Evolutionary conservation across 768 basidiomycete species (phyloP).

Genomic region (Lactifluus hygrophoroides): DNA sequence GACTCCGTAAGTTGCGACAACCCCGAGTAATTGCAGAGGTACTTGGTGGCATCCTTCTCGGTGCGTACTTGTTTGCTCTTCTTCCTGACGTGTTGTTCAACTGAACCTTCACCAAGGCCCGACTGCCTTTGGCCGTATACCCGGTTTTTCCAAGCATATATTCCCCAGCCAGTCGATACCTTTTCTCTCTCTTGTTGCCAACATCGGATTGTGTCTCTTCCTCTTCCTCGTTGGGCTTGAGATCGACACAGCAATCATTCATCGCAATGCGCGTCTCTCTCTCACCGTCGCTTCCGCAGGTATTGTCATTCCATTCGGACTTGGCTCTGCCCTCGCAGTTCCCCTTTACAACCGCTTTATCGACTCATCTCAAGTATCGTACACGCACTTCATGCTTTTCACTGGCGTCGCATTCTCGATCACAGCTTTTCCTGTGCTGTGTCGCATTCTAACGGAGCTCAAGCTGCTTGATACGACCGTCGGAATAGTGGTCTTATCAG

Average conservation of each 20-base stretch:
- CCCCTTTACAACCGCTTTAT: conserved; percentile 74
- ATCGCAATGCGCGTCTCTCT: conserved; percentile 63
- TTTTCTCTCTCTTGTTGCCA: conserved; percentile 79
- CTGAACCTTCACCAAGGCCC: conserved; percentile 26
- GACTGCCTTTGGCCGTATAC: conserved; percentile 71
- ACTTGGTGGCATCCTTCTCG: conserved; percentile 83
- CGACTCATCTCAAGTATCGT: conserved; percentile 46
- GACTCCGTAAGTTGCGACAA: conserved; percentile 66
- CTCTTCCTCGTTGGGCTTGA: conserved; percentile 91
- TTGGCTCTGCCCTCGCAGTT: conserved; percentile 63
- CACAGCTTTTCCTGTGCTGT: conserved; percentile 80
- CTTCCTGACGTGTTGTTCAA: neutral
- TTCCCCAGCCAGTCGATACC: conserved; percentile 68
- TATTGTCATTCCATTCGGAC: conserved; percentile 79
- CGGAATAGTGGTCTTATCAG: conserved; percentile 86
- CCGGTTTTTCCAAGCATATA: conserved; percentile 77
- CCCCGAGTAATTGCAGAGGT: conserved; percentile 83
- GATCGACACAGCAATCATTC: conserved; percentile 75
- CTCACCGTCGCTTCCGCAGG: conserved; percentile 69
- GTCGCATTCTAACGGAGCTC: conserved; percentile 82
- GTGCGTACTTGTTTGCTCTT: conserved; percentile 28
- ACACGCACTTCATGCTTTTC: conserved; percentile 91
- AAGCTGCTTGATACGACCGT: conserved; percentile 88
- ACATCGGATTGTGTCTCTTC: conserved; percentile 82
- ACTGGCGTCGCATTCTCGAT: conserved; percentile 87